Evolutionary conservation across 2,329 filamentous ascomycete genomes (phyloP), one percentile per base, ranked within the genome.

Genomic region (Arachnomyces sp.): DNA sequence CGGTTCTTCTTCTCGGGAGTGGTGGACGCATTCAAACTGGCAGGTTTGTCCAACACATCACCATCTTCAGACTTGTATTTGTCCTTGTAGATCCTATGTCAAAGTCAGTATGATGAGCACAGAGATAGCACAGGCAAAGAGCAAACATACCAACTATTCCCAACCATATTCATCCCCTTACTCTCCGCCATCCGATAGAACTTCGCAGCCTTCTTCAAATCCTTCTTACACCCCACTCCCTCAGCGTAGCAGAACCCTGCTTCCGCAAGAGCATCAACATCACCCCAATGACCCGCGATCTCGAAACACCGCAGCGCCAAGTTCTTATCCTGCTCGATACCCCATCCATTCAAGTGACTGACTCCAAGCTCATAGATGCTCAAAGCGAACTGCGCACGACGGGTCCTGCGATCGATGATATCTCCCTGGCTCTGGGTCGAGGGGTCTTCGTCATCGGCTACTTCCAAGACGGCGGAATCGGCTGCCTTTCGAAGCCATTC

Each of bases 331-430:
- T 94, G 88, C 51, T 90, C 80, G 30, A 94, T 93, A 12, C 92
- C 92, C 92, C 92, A 98, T 4, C 92, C 92, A 53, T 98, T 95
- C 79, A 95, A 88, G 58, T 96, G 90, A 58, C 87, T 94, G 17
- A 95, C 88, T 3, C 92, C 92, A 16, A 98, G 73, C 65, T 98
- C 92, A 53, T 98, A 98, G 39, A 96, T 89, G 53, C 88, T 92
- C 33, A 96, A 72, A 0, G 90, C 92, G 60, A 96, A 94, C 55
- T 96, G 90, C 8, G 89, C 89, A 55, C 88, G 87, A 47, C 88
- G 81, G 4, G 85, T 82, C 62, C 89, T 92, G 50, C 78, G 77
- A 59, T 90, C 85, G 59, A 87, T 78, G 1, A 80, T 73, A 8
- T 68, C 61, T 64, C 82, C 79, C 45, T 80, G 70, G 50, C 78